Conservation (phyloP, 768 basidiomycete genomes). For the Lentinula lateritia region DNA sequence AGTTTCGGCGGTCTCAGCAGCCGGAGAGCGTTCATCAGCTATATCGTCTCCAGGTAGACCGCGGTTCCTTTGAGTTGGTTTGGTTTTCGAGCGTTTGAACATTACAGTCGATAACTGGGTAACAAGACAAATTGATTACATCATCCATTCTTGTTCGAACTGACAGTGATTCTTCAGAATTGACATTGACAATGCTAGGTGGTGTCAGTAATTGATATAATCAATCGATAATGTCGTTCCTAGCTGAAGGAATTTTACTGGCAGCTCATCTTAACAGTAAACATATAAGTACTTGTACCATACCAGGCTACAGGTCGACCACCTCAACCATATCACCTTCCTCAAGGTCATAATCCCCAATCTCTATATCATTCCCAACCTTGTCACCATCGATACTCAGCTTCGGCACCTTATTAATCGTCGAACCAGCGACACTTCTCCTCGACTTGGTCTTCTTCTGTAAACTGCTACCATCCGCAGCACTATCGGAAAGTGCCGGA, state of each 20-base stretch:
- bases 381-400: conserved; percentile 69
- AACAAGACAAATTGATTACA: neutral
- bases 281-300: no score
- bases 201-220: no score
- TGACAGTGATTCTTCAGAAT: no score
- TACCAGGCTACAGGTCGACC: conserved; percentile 29
- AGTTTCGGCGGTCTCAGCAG: neutral
- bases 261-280: no score
- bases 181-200: no score
- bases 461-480: conserved; percentile 7
- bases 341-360: conserved; percentile 66
- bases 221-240: no score
- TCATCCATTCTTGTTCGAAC: neutral
- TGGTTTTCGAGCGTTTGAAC: conserved; percentile 5
- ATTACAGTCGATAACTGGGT: neutral
- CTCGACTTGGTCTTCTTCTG: conserved; percentile 24
- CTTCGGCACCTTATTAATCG: conserved; percentile 34
- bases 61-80: neutral
- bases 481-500: conserved; percentile 23
- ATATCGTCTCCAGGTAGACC: neutral
- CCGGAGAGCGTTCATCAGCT: neutral
- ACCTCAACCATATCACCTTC: conserved; percentile 81
- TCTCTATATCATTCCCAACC: conserved; percentile 51
- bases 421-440: conserved; percentile 17
- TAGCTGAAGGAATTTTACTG: no score